phyloP scores from a whole-genome alignment of 495 filamentous ascomycete genomes.

The Lepraria neglecta region DNA sequence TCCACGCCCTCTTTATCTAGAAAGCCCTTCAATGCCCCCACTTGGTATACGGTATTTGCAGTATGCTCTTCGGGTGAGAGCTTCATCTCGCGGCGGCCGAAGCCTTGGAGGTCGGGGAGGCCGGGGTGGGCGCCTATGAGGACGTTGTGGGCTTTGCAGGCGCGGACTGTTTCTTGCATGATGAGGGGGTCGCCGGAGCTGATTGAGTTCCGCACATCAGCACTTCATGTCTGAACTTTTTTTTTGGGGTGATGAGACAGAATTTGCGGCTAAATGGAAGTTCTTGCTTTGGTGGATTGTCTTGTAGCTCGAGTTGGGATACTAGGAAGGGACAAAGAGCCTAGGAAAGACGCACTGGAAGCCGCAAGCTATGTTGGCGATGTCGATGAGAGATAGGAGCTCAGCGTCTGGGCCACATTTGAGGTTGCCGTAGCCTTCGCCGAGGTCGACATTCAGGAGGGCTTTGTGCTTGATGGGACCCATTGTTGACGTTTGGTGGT shows the following conservation, averaged over 20 bases:
- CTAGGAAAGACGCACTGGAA: conserved; percentile 41
- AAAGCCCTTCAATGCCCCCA: conserved; percentile 53
- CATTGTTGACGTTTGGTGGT: conserved; percentile 28
- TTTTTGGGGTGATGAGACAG: too few relatives aligned
- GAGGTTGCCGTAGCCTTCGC: conserved; percentile 40
- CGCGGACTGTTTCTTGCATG: conserved; percentile 52
- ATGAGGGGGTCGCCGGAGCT: conserved; percentile 47
- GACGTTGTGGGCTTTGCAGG: conserved; percentile 50
- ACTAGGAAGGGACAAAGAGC: too few relatives aligned
- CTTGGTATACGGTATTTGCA: conserved; percentile 52
- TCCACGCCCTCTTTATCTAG: conserved; percentile 48
- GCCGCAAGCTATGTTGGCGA: conserved; percentile 59
- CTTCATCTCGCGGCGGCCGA: conserved; percentile 53
- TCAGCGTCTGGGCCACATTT: conserved; percentile 48
- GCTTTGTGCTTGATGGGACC: conserved; percentile 43
- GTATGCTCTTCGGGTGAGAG: conserved; percentile 50
- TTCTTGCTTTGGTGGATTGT: too few relatives aligned
- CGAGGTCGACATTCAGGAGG: conserved; percentile 48
- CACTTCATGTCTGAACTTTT: too few relatives aligned
- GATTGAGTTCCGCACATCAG: too few relatives aligned
- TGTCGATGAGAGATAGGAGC: conserved; percentile 51
- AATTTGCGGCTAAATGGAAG: too few relatives aligned
- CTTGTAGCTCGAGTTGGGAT: too few relatives aligned
- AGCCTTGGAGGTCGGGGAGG: conserved; percentile 56
- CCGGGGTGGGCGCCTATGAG: conserved; percentile 55